Evolutionary conservation across 2,329 filamentous ascomycete species (phyloP).

Genomic region (Cercospora zeae-maydis): DNA sequence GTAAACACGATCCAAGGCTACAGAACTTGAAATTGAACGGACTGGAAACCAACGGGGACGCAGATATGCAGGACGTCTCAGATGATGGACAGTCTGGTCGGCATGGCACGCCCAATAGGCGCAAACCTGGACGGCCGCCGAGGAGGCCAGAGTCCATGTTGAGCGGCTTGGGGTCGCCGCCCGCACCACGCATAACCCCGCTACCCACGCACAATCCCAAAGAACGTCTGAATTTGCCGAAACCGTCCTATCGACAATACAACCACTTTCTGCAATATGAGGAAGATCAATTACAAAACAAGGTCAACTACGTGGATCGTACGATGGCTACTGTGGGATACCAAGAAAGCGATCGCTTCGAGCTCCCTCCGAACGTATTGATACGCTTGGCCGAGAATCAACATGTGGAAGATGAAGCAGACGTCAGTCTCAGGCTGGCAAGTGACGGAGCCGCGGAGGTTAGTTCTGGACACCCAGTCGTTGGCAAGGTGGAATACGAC

Average conservation of each 20-base stretch:
- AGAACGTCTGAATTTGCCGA: constrained; percentile 73
- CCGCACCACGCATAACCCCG: constrained; percentile 66
- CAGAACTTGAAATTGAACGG: constrained; percentile 27
- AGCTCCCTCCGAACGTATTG: constrained; percentile 70
- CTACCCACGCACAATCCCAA: constrained; percentile 75
- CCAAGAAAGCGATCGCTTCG: constrained; percentile 87
- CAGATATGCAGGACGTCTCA: constrained; percentile 28
- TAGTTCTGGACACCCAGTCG: constrained; percentile 46
- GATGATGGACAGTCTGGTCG: neutral
- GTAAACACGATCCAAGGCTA: constrained; percentile 44
- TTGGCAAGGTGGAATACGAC: constrained; percentile 93
- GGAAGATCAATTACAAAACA: constrained; percentile 77
- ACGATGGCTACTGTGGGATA: constrained; percentile 95
- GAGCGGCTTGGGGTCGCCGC: constrained; percentile 56
- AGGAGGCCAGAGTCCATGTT: constrained; percentile 60
- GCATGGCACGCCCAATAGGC: constrained; percentile 40
- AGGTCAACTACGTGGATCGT: constrained; percentile 83
- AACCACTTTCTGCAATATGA: constrained; percentile 78
- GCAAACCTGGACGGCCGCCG: constrained; percentile 63
- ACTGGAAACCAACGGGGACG: constrained; percentile 27
- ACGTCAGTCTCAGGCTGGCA: constrained; percentile 50
- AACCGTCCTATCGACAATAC: constrained; percentile 70
- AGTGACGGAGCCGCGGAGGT: constrained; percentile 56
- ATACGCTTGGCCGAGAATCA: constrained; percentile 60
- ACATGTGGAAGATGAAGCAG: constrained; percentile 61